Percentiles rank a stretch among this genome's conserved stretches.
These are phyloP conservation scores for Dothideomycetes sp. DNA, from an alignment of 2,329 filamentous ascomycete species.

Conservation along the genomic window DNA sequence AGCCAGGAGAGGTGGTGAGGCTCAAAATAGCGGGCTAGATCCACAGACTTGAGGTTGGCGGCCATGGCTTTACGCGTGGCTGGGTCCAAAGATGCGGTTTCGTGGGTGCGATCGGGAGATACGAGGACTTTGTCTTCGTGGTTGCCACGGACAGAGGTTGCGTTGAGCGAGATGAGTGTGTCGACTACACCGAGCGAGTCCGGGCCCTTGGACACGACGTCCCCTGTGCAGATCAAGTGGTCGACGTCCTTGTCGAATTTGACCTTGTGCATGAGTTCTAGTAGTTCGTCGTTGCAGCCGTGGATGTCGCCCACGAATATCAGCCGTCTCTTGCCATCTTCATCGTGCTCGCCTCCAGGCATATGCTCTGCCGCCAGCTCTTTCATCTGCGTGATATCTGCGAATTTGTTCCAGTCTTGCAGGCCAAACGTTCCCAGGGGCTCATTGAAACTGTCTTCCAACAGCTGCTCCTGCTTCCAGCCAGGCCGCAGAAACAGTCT, in stretches of 20 bases:
- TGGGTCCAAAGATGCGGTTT: neutral
- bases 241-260: slow-evolving; percentile 53
- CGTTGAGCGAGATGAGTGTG: slow-evolving; percentile 59
- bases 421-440: slow-evolving; percentile 19
- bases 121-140: slow-evolving; percentile 82
- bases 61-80: neutral
- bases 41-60: slow-evolving; percentile 5
- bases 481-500: slow-evolving; percentile 24
- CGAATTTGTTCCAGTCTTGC: slow-evolving; percentile 6
- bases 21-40: slow-evolving; percentile 9
- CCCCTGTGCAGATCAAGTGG: slow-evolving; percentile 65
- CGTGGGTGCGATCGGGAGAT: slow-evolving; percentile 11
- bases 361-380: slow-evolving; percentile 32
- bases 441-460: slow-evolving; percentile 22
- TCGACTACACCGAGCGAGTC: slow-evolving; percentile 69
- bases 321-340: slow-evolving; percentile 44
- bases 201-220: slow-evolving; percentile 78
- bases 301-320: slow-evolving; percentile 88
- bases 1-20: slow-evolving; percentile 21
- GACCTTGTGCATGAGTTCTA: slow-evolving; percentile 54
- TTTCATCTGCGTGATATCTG: slow-evolving; percentile 38
- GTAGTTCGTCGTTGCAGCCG: slow-evolving; percentile 61
- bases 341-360: slow-evolving; percentile 21
- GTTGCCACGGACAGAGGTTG: slow-evolving; percentile 80
- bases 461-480: slow-evolving; percentile 22